Evolutionary conservation across 179 eudicot genomes (phyloP), one percentile per base, ranked within the genome.

Genomic region (Beta macrorhiza): DNA sequence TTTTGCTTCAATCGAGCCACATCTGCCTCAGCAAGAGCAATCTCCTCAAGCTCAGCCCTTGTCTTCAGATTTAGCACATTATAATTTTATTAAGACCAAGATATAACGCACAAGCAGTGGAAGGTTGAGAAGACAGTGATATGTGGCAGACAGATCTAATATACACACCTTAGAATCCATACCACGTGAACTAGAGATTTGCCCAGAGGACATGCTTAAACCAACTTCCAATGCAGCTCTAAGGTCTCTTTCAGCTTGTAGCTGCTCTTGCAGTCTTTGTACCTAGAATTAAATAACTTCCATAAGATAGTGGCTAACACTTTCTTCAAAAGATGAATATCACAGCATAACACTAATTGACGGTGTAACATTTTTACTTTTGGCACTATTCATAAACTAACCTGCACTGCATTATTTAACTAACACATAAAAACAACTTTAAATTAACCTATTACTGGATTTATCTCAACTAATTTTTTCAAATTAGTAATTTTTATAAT

Each of bases 11-110:
- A 87, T 78, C 93, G 87, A 75, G 98, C 98, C 19, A 96, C 99
- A 86, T 96, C 99, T 61, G 97, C 99, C 86, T 96, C 99, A 85
- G 99, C 99, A 78, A 96, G 99, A 87, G 99, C 97, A 87, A 96
- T 96, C 89, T 96, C 99, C 87, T 96, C 98, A 56, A 96, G 99
- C 91, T 96, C 99, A 74, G 97, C 98, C 91, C 93, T 91, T 77
- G 97, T 96, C 99, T 96, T 85, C 83, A 88, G 75, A 85, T 58
- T 22, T 65, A 82, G 22, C 58, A 82, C 63, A 79, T n/a, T 79
- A 76, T 67, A 68, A 78, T 49, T 37, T 51, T 78, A 64, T 79
- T 69, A 42, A 13, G 17, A 25, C 52, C 25, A 45, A 16, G n/a
- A 74, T 29, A 44, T 49, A 74, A 61, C 7, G 4, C 65, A 11